phyloP scores from a whole-genome alignment of 768 basidiomycete genomes.

The Macrocybe gigantea region DNA sequence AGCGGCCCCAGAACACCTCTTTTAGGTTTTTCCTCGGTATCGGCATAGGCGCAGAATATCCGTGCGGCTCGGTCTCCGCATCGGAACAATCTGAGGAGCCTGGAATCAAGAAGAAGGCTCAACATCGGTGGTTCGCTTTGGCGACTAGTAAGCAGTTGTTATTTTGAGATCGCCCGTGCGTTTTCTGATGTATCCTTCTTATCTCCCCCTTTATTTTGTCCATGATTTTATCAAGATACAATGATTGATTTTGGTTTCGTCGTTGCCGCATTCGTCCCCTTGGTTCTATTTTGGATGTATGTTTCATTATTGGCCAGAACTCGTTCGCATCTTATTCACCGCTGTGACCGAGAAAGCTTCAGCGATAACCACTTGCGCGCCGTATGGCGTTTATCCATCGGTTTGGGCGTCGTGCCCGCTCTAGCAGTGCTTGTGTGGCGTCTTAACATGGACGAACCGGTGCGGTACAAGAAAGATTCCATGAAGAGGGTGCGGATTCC shows the following conservation, averaged over 20 bases:
- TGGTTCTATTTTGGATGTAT: conserved; percentile 87
- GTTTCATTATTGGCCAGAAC: conserved; percentile 16
- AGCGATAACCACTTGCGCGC: conserved; percentile 75
- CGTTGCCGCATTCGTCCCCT: conserved; percentile 71
- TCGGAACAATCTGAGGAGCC: conserved; percentile 88
- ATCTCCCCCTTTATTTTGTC: conserved; percentile 1
- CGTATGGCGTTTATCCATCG: conserved; percentile 84
- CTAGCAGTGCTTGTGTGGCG: conserved; percentile 83
- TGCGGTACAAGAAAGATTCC: conserved; percentile 65
- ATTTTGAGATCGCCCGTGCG: too few species aligned
- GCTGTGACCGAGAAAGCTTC: conserved; percentile 38
- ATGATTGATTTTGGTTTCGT: conserved; percentile 90
- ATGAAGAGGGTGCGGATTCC: conserved; percentile 76
- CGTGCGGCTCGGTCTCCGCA: conserved; percentile 83
- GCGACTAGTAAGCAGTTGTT: conserved; percentile 66
- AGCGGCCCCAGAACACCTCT: neutral
- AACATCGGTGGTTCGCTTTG: conserved; percentile 81
- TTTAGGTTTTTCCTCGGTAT: conserved; percentile 81
- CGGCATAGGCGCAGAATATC: conserved; percentile 86
- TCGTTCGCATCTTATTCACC: neutral
- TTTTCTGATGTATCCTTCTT: neutral
- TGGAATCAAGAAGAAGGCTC: conserved; percentile 70
- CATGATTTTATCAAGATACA: conserved; percentile 36
- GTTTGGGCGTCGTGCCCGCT: conserved; percentile 80
- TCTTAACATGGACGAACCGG: conserved; percentile 76